These are phyloP conservation scores for Globomyces sp. DNA, from an alignment of 371 early-diverging fungal species.

Conservation along the genomic window DNA sequence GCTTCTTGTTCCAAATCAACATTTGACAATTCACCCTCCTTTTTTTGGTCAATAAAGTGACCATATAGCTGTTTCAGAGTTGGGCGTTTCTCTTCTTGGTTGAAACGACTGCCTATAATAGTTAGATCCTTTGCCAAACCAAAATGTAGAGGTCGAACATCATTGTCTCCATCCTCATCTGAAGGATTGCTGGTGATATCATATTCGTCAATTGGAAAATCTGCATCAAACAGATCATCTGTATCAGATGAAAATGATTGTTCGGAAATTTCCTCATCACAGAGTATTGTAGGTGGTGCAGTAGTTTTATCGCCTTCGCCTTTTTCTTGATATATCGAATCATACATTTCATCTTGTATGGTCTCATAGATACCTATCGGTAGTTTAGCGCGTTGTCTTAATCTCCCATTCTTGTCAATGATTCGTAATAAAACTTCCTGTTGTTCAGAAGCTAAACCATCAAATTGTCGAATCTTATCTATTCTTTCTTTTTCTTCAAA, in stretches of 20 bases:
- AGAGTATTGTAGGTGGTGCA: background rate
- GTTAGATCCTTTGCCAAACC: background rate
- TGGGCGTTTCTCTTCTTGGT: background rate
- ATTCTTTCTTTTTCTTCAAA: no score
- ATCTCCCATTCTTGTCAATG: constrained; percentile 18
- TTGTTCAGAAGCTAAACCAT: constrained; percentile 5
- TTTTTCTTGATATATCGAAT: background rate
- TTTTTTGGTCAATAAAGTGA: constrained; percentile 10
- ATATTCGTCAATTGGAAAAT: constrained; percentile 21
- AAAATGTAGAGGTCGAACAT: background rate
- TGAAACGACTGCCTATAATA: background rate
- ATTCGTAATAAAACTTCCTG: constrained; percentile 9
- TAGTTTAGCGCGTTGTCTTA: background rate
- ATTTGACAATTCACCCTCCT: constrained; percentile 1
- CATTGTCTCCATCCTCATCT: constrained; percentile 1
- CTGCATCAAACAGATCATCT: constrained; percentile 1
- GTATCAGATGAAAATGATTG: background rate
- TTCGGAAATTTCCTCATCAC: background rate
- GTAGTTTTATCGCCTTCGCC: background rate
- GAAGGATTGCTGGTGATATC: background rate
- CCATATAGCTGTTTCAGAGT: constrained; percentile 12
- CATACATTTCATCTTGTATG: constrained; percentile 22
- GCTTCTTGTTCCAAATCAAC: constrained; percentile 22
- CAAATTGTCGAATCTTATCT: constrained; percentile 13
- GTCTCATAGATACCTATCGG: constrained; percentile 9